A percentile compares a stretch with the other conserved stretches of the same genome.
Evolutionary conservation across 495 filamentous ascomycete genomes (phyloP).

Genomic region (Parmelia sp.): DNA sequence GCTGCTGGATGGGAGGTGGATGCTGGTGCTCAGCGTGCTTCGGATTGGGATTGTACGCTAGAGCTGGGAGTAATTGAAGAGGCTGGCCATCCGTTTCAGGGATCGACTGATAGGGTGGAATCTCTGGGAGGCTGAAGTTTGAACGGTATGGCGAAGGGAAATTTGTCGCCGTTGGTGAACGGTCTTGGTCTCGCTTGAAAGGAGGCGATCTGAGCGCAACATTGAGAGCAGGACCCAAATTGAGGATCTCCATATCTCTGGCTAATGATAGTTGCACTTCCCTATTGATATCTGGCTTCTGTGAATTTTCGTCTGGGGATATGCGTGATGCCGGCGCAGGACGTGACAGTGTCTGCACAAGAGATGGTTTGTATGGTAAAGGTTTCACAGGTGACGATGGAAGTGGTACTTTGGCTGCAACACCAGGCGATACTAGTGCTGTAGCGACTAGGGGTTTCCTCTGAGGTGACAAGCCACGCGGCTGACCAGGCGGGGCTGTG

Average conservation of each 20-base stretch:
- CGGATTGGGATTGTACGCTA: constrained; percentile 27
- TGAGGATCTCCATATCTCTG: constrained; percentile 51
- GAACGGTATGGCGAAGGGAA: constrained; percentile 13
- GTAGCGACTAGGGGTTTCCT: constrained; percentile 45
- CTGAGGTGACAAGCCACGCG: constrained; percentile 49
- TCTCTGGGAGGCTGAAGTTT: constrained; percentile 43
- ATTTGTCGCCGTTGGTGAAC: constrained; percentile 8
- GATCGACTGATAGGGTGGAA: constrained; percentile 46
- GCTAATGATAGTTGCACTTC: constrained; percentile 49
- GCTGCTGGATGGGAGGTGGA: constrained; percentile 19
- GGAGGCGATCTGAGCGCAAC: constrained; percentile 28
- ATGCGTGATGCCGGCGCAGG: constrained; percentile 32
- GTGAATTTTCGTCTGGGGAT: constrained; percentile 32
- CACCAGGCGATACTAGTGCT: constrained; percentile 43
- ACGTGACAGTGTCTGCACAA: constrained; percentile 42
- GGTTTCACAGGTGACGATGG: constrained; percentile 42
- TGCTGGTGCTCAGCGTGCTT: constrained; percentile 16
- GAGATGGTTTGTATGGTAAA: constrained; percentile 32
- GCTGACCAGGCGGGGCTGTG: constrained; percentile 29
- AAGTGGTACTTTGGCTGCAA: constrained; percentile 51
- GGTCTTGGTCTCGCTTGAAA: constrained; percentile 1
- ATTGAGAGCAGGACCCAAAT: constrained; percentile 23
- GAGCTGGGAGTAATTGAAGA: constrained; percentile 32
- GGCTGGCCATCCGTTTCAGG: constrained; percentile 26
- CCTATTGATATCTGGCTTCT: constrained; percentile 53